Conservation (phyloP, 1,284 basidiomycete species). For the Cryptococcus jaspeensis region DNA sequence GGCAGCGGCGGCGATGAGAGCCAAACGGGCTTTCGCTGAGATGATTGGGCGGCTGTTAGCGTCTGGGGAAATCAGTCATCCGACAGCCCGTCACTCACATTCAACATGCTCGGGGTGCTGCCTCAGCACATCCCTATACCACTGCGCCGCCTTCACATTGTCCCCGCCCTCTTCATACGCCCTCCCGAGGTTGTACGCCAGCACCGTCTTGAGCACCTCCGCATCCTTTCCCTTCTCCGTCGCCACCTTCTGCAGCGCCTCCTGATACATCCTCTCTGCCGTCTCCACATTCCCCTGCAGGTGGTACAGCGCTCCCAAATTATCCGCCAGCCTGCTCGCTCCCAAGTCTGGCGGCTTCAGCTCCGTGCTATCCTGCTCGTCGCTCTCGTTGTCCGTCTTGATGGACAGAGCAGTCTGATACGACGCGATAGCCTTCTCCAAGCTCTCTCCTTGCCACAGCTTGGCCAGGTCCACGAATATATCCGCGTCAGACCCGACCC, state of each 20-base stretch:
- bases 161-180: slow-evolving; percentile 81
- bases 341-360: slow-evolving; percentile 25
- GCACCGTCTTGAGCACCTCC: slow-evolving; percentile 65
- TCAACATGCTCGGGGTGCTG: slow-evolving; percentile 92
- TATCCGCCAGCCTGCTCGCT: slow-evolving; percentile 64
- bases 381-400: slow-evolving; percentile 48
- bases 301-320: slow-evolving; percentile 74
- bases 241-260: slow-evolving; percentile 49
- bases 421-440: slow-evolving; percentile 69
- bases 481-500: slow-evolving; percentile 71
- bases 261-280: slow-evolving; percentile 56
- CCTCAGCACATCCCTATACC: slow-evolving; percentile 76
- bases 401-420: slow-evolving; percentile 66
- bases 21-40: slow-evolving; percentile 85
- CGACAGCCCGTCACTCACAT: slow-evolving; percentile 58
- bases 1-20: slow-evolving; percentile 67
- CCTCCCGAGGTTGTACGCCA: slow-evolving; percentile 83
- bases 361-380: slow-evolving; percentile 11
- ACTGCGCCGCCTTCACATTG: slow-evolving; percentile 68
- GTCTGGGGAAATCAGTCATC: background rate
- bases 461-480: slow-evolving; percentile 82
- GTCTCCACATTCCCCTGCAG: slow-evolving; percentile 60
- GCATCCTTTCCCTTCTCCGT: slow-evolving; percentile 57
- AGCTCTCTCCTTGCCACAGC: slow-evolving; percentile 77
- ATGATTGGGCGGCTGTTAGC: background rate